A percentile compares a stretch with the other conserved stretches of the same genome.
These are phyloP conservation scores for Hypoxylon sp. DNA, from an alignment of 2,329 filamentous ascomycete species.

Conservation along the genomic window DNA sequence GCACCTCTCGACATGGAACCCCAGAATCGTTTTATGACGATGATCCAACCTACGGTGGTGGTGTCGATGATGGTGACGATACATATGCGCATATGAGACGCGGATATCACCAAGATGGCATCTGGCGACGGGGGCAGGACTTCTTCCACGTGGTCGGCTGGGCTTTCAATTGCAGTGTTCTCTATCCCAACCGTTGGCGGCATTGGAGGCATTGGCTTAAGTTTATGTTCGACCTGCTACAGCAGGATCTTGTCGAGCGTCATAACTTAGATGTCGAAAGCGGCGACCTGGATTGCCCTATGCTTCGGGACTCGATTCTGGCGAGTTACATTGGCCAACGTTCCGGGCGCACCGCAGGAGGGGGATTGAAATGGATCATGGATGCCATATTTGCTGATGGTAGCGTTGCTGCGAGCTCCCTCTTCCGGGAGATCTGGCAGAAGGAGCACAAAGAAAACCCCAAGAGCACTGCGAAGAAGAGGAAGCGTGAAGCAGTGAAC, in stretches of 20 bases:
- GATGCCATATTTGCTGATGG: conserved; percentile 79
- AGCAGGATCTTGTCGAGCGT: conserved; percentile 76
- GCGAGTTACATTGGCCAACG: conserved; percentile 69
- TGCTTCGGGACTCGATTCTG: conserved; percentile 70
- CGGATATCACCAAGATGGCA: conserved; percentile 73
- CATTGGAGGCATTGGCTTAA: conserved; percentile 86
- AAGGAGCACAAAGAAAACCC: conserved; percentile 70
- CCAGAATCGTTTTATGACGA: conserved; percentile 63
- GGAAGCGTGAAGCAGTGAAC: conserved; percentile 67
- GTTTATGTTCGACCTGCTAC: conserved; percentile 83
- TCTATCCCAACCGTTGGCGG: conserved; percentile 81
- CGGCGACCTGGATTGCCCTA: conserved; percentile 51
- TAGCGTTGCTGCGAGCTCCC: conserved; percentile 63
- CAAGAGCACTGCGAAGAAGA: conserved; percentile 62
- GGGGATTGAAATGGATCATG: conserved; percentile 67
- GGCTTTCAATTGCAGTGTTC: conserved; percentile 90
- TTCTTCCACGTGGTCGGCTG: conserved; percentile 93
- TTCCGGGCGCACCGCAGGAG: conserved; percentile 61
- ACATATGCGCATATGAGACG: conserved; percentile 69
- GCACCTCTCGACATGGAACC: conserved; percentile 51
- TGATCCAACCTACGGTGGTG: conserved; percentile 64
- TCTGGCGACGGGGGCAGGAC: conserved; percentile 84
- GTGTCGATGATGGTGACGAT: conserved; percentile 63
- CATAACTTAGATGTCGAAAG: conserved; percentile 62
- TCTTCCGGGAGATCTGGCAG: conserved; percentile 77